These are phyloP conservation scores for Ogataea hybrid DNA, from an alignment of 1,139 yeast species.

Conservation along the genomic window DNA sequence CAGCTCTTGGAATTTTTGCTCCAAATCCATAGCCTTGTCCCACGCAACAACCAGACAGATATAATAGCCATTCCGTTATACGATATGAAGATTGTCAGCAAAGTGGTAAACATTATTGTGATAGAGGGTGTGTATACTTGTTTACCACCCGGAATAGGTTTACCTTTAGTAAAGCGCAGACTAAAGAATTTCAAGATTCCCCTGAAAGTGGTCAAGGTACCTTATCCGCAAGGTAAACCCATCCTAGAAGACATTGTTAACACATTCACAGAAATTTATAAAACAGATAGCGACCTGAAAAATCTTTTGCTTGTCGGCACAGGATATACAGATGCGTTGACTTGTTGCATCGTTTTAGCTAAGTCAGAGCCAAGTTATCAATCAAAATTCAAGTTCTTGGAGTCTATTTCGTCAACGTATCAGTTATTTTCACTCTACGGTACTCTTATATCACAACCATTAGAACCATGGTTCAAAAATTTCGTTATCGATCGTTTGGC, in stretches of 20 bases:
- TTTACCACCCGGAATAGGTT: conserved; percentile 54
- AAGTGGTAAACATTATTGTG: conserved; percentile 59
- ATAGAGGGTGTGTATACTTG: conserved; percentile 71
- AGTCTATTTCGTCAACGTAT: conserved; percentile 53
- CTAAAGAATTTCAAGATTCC: conserved; percentile 43
- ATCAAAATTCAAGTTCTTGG: conserved; percentile 30
- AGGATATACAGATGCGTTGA: conserved; percentile 68
- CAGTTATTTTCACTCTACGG: conserved; percentile 58
- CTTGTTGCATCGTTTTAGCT: conserved; percentile 51
- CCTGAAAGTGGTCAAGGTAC: conserved; percentile 22
- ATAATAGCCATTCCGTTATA: conserved; percentile 74
- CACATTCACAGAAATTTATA: conserved; percentile 37
- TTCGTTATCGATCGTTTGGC: conserved; percentile 49
- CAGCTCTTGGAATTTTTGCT: conserved; percentile 19
- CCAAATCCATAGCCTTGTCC: conserved; percentile 39
- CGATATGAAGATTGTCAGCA: conserved; percentile 74
- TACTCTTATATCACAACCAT: conserved; percentile 36
- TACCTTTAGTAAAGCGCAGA: conserved; percentile 62
- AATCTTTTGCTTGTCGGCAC: conserved; percentile 64
- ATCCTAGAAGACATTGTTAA: conserved; percentile 39
- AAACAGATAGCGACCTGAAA: conserved; percentile 47
- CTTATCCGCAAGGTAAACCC: conserved; percentile 23
- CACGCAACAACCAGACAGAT: conserved; percentile 34
- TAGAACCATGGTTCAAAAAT: conserved; percentile 32
- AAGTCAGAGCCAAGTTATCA: conserved; percentile 3